Evolutionary conservation across 495 filamentous ascomycete species (phyloP), one percentile per base, ranked within the genome.

Genomic region (Hypoxylon lienhwacheense): DNA sequence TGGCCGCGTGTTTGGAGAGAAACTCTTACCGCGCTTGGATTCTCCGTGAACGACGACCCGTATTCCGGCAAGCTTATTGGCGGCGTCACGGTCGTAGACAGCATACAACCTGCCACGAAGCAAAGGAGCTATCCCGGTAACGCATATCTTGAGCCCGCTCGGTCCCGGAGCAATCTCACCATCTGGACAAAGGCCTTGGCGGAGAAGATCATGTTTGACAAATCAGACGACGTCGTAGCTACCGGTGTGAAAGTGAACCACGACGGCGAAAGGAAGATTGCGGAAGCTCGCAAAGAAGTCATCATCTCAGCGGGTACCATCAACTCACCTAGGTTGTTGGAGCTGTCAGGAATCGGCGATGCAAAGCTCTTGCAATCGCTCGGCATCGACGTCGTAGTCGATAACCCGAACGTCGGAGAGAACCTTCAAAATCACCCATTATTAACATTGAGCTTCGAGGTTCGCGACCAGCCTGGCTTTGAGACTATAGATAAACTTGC

Each of bases 321-420:
- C 19, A 73, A 83, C 49, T 70, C 71, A 0, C 80, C 81, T 4
- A 74, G 76, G 39, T 64, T 83, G 22, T 69, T 83, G 2, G 77
- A 81, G 73, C 73, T 80, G 12, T 82, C 78, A 1, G 81, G 81
- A 5, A 77, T 85, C 39, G 81, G 81, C 2, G 74, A 78, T 4
- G 58, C 64, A 1, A 35, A 63, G 0, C 67, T 80, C 5, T 69
- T 84, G 0, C 21, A 65, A 10, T 46, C 69, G n/a, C 73, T 74
- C 56, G 57, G 70, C 19, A 78, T 83, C 36, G 65, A 70, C 0
- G 59, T 77, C 3, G 34, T 77, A 10, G 61, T 74, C 0, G 63
- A 80, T 24, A 57, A 80, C 1, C 70, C 78, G 4, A 68, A 72
- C 11, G 66, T 82, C 11, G 81, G 80, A 4, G 63, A 79, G 45